Conservation (phyloP, 106 monocot species). For the Phalaenopsis equestris region DNA sequence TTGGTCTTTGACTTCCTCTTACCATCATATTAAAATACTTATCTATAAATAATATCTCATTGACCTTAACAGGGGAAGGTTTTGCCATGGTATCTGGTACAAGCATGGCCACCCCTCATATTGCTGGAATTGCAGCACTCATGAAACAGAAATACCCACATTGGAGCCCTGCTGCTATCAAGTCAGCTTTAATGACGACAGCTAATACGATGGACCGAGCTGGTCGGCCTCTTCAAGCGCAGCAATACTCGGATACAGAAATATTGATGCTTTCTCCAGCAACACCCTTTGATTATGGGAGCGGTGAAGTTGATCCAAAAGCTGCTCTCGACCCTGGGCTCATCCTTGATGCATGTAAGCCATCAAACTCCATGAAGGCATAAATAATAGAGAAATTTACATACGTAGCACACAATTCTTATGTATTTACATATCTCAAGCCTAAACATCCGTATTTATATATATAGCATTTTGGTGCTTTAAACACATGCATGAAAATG, state of each 20-base stretch:
- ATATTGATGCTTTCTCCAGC: slow-evolving; percentile 46
- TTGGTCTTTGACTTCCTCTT: not conserved
- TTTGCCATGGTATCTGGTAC: slow-evolving; percentile 99
- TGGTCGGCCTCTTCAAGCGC: slow-evolving; percentile 68
- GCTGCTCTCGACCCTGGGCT: slow-evolving; percentile 94
- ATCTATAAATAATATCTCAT: not conserved
- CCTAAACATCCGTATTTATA: no score
- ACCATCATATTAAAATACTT: not conserved
- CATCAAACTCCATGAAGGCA: not conserved
- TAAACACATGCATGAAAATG: no score
- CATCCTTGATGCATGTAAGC: slow-evolving; percentile 83
- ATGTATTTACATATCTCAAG: no score
- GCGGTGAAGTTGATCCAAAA: slow-evolving; percentile 81
- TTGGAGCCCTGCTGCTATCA: slow-evolving; percentile 91
- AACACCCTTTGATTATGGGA: slow-evolving; percentile 92
- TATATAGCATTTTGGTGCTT: no score
- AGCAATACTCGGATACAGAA: slow-evolving; percentile 62
- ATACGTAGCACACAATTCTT: no score
- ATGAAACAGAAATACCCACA: slow-evolving; percentile 75
- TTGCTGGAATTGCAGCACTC: slow-evolving; percentile 86
- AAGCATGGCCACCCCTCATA: slow-evolving; percentile 97
- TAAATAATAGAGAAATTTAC: not conserved
- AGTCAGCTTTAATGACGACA: slow-evolving; percentile 97
- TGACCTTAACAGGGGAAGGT: slow-evolving; percentile 57
- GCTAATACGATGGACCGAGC: slow-evolving; percentile 52